A percentile compares a stretch with the other conserved stretches of the same genome.
Conservation (phyloP, 2,329 filamentous ascomycete species). For the Trichoderma simmonsii region DNA sequence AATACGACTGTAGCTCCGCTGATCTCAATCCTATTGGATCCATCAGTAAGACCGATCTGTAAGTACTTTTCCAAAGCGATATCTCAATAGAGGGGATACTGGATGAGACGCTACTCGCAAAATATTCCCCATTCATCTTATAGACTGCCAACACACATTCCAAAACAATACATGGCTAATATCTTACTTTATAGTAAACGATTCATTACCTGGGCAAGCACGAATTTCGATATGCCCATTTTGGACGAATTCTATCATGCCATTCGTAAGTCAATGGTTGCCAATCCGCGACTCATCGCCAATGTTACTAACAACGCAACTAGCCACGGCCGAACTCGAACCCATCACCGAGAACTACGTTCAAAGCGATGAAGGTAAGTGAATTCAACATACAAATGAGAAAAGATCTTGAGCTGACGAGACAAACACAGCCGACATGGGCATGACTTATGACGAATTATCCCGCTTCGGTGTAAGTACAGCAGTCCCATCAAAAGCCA, state of each 20-base stretch:
- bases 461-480: not conserved
- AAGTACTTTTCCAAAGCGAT: not conserved
- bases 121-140: not conserved
- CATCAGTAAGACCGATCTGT: slow-evolving; percentile 58
- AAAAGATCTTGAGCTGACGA: slow-evolving; percentile 22
- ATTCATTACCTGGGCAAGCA: slow-evolving; percentile 59
- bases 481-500: not conserved
- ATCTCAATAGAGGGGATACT: not conserved
- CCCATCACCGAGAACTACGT: slow-evolving; percentile 1
- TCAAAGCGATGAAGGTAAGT: not conserved
- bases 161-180: not conserved
- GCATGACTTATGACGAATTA: not conserved
- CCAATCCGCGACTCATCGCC: not conserved
- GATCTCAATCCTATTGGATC: slow-evolving; percentile 57
- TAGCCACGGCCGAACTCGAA: not conserved
- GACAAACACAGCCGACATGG: not conserved
- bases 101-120: not conserved
- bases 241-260: slow-evolving; percentile 61
- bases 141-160: not conserved
- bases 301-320: not conserved
- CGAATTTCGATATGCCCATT: slow-evolving; percentile 59
- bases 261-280: slow-evolving; percentile 35
- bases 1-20: slow-evolving; percentile 48
- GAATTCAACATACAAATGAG: slow-evolving; percentile 25
- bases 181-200: slow-evolving; percentile 36